phyloP scores from a whole-genome alignment of 495 filamentous ascomycete species.

The Talaromyces borbonicus region DNA sequence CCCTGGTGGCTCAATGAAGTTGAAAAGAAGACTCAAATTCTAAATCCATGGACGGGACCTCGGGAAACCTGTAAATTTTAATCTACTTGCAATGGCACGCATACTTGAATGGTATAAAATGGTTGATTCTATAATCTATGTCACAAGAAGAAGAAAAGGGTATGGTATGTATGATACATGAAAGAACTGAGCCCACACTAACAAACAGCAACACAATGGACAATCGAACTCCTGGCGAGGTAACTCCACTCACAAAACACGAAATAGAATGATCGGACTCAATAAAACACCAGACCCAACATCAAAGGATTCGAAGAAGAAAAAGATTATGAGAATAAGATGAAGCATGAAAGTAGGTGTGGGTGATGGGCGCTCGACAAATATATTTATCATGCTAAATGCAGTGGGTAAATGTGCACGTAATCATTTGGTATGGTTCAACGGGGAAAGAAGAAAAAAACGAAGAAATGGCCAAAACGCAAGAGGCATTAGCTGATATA shows the following conservation, averaged over 20 bases:
- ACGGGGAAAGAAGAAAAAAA: neutral
- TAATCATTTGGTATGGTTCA: neutral
- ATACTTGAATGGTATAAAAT: neutral
- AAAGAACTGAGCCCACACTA: conserved; percentile 2
- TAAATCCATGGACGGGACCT: too few species aligned
- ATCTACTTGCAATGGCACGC: neutral
- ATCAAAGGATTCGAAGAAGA: neutral
- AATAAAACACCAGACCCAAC: conserved; percentile 3
- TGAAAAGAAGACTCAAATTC: too few species aligned
- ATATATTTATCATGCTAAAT: conserved; percentile 9
- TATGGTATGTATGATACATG: conserved; percentile 10
- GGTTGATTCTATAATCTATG: conserved; percentile 9
- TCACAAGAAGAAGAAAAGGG: conserved; percentile 7
- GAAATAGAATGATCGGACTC: neutral
- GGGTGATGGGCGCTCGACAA: conserved; percentile 7
- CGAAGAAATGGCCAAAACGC: neutral
- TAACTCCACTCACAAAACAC: neutral
- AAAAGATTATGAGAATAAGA: neutral
- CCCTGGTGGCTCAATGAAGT: too few species aligned
- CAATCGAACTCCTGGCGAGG: conserved; percentile 2
- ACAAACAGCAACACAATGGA: neutral
- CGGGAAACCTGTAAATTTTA: neutral
- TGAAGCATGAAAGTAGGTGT: neutral
- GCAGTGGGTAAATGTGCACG: conserved; percentile 3
- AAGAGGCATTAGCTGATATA: neutral